Evolutionary conservation across 2,329 filamentous ascomycete species (phyloP).

Genomic region (Westerdykella sp.): DNA sequence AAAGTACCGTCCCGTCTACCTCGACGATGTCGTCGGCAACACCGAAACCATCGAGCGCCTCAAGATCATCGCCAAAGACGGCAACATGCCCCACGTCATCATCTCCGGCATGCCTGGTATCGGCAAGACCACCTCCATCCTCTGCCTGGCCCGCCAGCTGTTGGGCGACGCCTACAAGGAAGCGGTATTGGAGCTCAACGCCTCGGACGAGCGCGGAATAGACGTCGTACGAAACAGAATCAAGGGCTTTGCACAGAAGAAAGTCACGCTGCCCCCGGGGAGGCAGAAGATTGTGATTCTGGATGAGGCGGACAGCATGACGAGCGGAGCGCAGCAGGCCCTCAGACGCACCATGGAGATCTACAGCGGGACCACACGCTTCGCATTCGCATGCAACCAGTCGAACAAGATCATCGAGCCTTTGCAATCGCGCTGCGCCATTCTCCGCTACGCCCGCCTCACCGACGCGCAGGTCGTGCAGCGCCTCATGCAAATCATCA

Average conservation of each 20-base stretch:
- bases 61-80: constrained; percentile 97
- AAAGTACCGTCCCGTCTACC: constrained; percentile 90
- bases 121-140: constrained; percentile 92
- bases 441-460: constrained; percentile 85
- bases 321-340: constrained; percentile 89
- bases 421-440: constrained; percentile 93
- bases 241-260: constrained; percentile 98
- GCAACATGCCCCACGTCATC: constrained; percentile 98
- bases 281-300: constrained; percentile 95
- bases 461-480: constrained; percentile 91
- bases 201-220: constrained; percentile 93
- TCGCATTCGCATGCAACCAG: constrained; percentile 97
- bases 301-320: constrained; percentile 96
- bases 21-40: constrained; percentile 96
- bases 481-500: constrained; percentile 83
- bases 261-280: constrained; percentile 85
- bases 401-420: constrained; percentile 99
- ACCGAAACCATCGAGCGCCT: constrained; percentile 94
- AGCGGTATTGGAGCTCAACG: constrained; percentile 92
- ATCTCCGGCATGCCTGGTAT: constrained; percentile 99
- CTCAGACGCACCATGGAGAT: constrained; percentile 97
- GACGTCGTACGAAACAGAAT: constrained; percentile 96
- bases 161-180: constrained; percentile 94
- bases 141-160: constrained; percentile 87
- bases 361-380: constrained; percentile 91